Percentiles rank a stretch among this genome's conserved stretches.
These are phyloP conservation scores for Flaveria linearis DNA, from an alignment of 129 eudicot genomes.

Conservation along the genomic window DNA sequence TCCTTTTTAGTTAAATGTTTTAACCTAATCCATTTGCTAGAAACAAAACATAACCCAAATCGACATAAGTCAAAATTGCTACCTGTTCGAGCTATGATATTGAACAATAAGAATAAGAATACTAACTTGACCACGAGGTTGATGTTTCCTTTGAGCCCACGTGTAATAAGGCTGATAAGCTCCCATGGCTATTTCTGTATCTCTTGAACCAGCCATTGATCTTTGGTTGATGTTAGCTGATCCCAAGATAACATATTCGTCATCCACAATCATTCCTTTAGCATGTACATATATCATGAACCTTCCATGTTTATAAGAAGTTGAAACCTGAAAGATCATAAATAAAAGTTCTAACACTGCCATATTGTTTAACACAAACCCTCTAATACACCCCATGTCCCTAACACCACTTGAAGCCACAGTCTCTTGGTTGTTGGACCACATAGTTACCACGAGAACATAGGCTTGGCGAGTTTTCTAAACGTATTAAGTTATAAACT, in stretches of 20 bases:
- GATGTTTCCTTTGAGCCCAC: slow-evolving; percentile 60
- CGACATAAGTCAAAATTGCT: neutral
- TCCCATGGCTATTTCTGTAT: slow-evolving; percentile 96
- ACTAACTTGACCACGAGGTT: slow-evolving; percentile 80
- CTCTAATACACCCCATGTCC: no score
- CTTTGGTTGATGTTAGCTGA: slow-evolving; percentile 50
- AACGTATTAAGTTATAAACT: no score
- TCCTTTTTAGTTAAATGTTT: no score
- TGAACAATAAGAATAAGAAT: slow-evolving; percentile 5
- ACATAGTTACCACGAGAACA: no score
- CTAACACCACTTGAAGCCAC: no score
- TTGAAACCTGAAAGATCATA: slow-evolving; percentile 47
- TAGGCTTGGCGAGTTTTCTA: no score
- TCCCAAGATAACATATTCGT: slow-evolving; percentile 51
- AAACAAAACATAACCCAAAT: neutral
- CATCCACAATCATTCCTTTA: slow-evolving; percentile 59
- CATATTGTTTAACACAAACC: neutral
- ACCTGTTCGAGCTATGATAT: neutral
- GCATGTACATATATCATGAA: slow-evolving; percentile 54
- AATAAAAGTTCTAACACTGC: neutral
- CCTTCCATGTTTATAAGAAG: slow-evolving; percentile 62
- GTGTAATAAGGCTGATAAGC: slow-evolving; percentile 86
- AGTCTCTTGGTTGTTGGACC: no score
- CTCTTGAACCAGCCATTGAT: slow-evolving; percentile 98
- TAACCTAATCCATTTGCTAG: neutral